Percentiles rank a stretch among this genome's conserved stretches.
Evolutionary conservation across 805 yeast species (phyloP).

Genomic region (Cyberlindnera xishuangbannaensis): DNA sequence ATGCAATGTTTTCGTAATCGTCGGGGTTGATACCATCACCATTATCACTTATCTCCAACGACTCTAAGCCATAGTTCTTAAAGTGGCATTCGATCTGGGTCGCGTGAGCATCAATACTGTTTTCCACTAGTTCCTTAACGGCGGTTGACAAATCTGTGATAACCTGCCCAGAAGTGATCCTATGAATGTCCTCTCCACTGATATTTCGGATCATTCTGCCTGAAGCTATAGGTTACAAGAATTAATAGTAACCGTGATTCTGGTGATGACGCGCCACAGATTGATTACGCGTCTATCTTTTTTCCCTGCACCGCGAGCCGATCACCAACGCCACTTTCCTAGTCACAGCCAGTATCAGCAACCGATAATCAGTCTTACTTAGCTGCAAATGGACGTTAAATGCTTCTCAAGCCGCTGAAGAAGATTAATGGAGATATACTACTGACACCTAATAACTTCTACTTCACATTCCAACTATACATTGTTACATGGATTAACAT

Average conservation of each 20-base stretch:
- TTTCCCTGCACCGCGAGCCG: too few species aligned
- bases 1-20: slow-evolving; percentile 50
- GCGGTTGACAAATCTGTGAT: slow-evolving; percentile 72
- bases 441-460: slow-evolving; percentile 12
- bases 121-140: slow-evolving; percentile 83
- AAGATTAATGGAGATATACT: slow-evolving; percentile 2
- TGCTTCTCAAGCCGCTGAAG: slow-evolving; percentile 6
- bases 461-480: slow-evolving; percentile 21
- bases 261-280: too few species aligned
- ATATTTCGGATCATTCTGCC: slow-evolving; percentile 9
- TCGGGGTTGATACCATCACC: slow-evolving; percentile 55
- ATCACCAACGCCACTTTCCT: too few species aligned
- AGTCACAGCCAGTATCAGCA: too few species aligned
- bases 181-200: slow-evolving; percentile 48
- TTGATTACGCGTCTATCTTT: too few species aligned
- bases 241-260: too few species aligned
- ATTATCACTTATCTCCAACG: slow-evolving; percentile 62
- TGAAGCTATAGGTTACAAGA: too few species aligned
- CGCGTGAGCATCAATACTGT: slow-evolving; percentile 76
- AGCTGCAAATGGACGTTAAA: neutral
- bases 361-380: too few species aligned
- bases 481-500: slow-evolving; percentile 33
- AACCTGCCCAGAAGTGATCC: slow-evolving; percentile 90
- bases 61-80: slow-evolving; percentile 65
- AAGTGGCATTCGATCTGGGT: slow-evolving; percentile 62